Percentiles rank a stretch among this genome's conserved stretches.
Conservation (phyloP, 495 filamentous ascomycete genomes). For the Penicillium pancosmium region DNA sequence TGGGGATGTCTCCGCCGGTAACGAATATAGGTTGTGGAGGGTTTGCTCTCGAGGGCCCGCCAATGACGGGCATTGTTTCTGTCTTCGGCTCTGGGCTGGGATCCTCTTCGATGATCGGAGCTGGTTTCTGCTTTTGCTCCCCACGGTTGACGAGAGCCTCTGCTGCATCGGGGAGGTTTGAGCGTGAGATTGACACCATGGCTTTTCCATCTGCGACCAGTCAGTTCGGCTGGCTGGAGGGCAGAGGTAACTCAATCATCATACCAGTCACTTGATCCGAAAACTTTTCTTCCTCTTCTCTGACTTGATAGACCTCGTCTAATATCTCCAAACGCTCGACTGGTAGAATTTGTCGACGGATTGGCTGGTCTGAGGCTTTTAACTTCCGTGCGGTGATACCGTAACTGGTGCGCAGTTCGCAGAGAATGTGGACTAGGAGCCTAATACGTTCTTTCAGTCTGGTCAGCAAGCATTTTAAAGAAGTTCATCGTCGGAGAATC, state of each 20-base stretch:
- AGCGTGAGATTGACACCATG: constrained; percentile 34
- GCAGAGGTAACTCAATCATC: neutral
- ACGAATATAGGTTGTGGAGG: constrained; percentile 8
- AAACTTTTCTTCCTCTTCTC: constrained; percentile 62
- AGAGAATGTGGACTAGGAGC: constrained; percentile 63
- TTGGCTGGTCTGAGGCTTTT: constrained; percentile 45
- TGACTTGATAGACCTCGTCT: constrained; percentile 67
- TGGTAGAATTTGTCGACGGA: constrained; percentile 45
- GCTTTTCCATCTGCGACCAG: constrained; percentile 21
- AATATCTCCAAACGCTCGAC: constrained; percentile 46
- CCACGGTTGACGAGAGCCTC: constrained; percentile 16
- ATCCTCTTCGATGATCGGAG: constrained; percentile 10
- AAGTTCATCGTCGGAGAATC: neutral
- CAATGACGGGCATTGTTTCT: constrained; percentile 11
- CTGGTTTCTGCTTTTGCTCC: constrained; percentile 16
- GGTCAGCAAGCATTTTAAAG: neutral
- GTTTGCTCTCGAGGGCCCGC: constrained; percentile 3
- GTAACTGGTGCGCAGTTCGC: constrained; percentile 42
- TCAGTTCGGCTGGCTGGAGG: constrained; percentile 1
- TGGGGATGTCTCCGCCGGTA: constrained; percentile 1
- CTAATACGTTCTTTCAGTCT: constrained; percentile 55
- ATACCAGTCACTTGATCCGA: constrained; percentile 59
- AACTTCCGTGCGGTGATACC: constrained; percentile 39
- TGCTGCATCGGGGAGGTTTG: constrained; percentile 35
- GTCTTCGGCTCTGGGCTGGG: constrained; percentile 6